Base-by-base conservation (phyloP, 805 yeast species). In the Sugiyamaella valdiviana region DNA sequence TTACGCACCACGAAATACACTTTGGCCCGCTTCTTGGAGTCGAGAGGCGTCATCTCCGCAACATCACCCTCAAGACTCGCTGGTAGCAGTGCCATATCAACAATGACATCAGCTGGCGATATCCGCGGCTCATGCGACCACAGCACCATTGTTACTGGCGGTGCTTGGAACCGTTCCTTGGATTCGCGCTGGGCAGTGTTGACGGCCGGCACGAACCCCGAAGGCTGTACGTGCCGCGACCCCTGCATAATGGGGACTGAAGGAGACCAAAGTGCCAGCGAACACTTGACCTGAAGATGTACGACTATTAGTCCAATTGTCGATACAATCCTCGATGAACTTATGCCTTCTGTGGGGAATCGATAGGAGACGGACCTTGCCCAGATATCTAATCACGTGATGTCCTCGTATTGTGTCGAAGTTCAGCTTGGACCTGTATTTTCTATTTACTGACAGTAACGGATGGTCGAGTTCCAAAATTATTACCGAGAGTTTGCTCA, bases 81-180 rank as follows among this genome's bases (percentile, higher is more conserved):
- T 0, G 86, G 83, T 0, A 86, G 54, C 2, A 78, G 67, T 0
- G 69, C 59, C 16, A 80, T 64, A 59, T 87, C 90, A 1, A 89
- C 59, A 41, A 83, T 63, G 2, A 89, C 85, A 35, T 77, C 78
- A 35, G 80, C 81, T 1, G 68, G 39, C 1, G 81, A 77, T 0
- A 75, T 70, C 20, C 86, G 66, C 3, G 76, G 56, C 53, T 89
- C 96, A 60, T 90, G 97, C 56, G 85, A 59, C 70, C 69, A 65
- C 9, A 62, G 64, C 20, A 61, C 57, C 52, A 63, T 40, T 38
- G 50, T 36, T 10, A 49, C 51, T 14, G 62, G 54, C 29, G 54
- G 52, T 7, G 35, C 36, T 14, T 17, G 16, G 24, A 44, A 50
- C 39, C 53, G 37, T 20, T 47, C 54, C 15, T 44, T 37, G 37